Conservation (phyloP, 2,329 filamentous ascomycete species). For the Pseudocercospora crystallina region DNA sequence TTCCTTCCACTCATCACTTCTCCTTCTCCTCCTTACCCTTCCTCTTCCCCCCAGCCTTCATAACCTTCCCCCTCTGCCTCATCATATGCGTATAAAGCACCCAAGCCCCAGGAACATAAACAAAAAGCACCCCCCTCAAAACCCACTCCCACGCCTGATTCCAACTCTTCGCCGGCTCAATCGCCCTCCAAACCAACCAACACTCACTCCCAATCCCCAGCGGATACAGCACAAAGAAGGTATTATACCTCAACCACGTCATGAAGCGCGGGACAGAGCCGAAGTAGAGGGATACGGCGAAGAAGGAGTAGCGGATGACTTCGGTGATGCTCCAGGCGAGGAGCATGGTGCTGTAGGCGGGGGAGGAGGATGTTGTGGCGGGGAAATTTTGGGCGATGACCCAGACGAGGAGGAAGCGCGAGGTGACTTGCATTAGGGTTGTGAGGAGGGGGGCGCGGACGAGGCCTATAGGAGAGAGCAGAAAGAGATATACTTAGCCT, state of each 20-base stretch:
- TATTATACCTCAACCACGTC: slow-evolving; percentile 83
- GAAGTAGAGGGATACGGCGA: slow-evolving; percentile 67
- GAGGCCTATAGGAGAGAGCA: slow-evolving; percentile 57
- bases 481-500: slow-evolving; percentile 14
- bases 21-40: slow-evolving; percentile 30
- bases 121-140: slow-evolving; percentile 64
- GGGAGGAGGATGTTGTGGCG: slow-evolving; percentile 55
- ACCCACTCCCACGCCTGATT: slow-evolving; percentile 57
- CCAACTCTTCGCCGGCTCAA: slow-evolving; percentile 57
- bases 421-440: slow-evolving; percentile 85
- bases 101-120: slow-evolving; percentile 84
- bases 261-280: slow-evolving; percentile 61
- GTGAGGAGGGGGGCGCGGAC: slow-evolving; percentile 84
- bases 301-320: slow-evolving; percentile 90
- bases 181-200: slow-evolving; percentile 69
- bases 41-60: slow-evolving; percentile 59
- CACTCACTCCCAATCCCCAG: slow-evolving; percentile 88
- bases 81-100: slow-evolving; percentile 95
- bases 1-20: slow-evolving; percentile 6
- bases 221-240: slow-evolving; percentile 90
- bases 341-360: slow-evolving; percentile 75
- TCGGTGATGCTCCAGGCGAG: slow-evolving; percentile 88
- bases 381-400: slow-evolving; percentile 75
- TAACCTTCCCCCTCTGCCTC: slow-evolving; percentile 77
- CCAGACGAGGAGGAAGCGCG: slow-evolving; percentile 87